Conservation (phyloP, 2,329 filamentous ascomycete genomes). For the Trichophyton simii region DNA sequence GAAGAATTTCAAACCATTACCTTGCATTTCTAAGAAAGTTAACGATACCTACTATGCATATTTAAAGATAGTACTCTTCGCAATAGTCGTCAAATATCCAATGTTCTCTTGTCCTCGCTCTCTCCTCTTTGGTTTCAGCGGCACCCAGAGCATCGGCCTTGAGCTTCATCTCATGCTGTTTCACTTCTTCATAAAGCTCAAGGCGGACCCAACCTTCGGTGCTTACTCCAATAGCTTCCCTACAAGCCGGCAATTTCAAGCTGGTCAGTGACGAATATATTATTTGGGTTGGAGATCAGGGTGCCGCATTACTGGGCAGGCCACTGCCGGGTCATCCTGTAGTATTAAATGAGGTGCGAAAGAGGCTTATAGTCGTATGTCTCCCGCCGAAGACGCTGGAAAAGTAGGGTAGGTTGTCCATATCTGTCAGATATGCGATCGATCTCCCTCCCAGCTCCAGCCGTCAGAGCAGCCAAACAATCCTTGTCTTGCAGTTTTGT, state of each 20-base stretch:
- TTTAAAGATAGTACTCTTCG: constrained; percentile 7
- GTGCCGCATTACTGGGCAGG: constrained; percentile 17
- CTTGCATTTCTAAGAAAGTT: no score
- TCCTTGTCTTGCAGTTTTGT: neutral
- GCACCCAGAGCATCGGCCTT: constrained; percentile 5
- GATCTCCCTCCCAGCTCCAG: constrained; percentile 9
- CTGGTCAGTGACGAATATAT: constrained; percentile 20
- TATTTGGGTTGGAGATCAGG: constrained; percentile 21
- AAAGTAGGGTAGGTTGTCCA: constrained; percentile 13
- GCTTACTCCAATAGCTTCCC: constrained; percentile 5
- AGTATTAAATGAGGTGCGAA: constrained; percentile 10
- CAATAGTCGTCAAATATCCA: constrained; percentile 9
- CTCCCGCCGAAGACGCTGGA: constrained; percentile 14
- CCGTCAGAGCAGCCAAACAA: neutral
- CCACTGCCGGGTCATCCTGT: neutral
- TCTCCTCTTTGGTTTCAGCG: constrained; percentile 3
- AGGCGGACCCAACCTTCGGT: constrained; percentile 7
- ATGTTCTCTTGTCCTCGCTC: constrained; percentile 5
- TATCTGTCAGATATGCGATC: constrained; percentile 11
- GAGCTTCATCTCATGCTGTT: neutral
- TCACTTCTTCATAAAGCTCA: constrained; percentile 5
- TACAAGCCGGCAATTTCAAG: constrained; percentile 17
- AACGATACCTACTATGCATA: neutral
- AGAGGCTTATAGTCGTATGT: constrained; percentile 10
- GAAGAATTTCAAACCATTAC: no score